Conservation (phyloP, 169 alveolate genomes). For the Cryptosporidium ubiquitum region DNA sequence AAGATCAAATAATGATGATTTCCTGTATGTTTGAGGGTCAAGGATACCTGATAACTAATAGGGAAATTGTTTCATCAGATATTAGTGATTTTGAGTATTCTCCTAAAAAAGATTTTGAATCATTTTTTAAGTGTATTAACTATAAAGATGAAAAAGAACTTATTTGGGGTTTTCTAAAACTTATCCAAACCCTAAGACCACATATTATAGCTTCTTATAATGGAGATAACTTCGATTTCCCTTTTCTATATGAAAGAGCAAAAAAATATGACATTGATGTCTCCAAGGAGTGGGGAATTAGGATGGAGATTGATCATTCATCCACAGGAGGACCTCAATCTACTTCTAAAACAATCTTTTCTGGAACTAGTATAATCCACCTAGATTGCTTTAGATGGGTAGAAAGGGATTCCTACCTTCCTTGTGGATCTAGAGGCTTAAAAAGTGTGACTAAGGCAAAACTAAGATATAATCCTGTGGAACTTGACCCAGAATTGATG, state of each 20-base stretch:
- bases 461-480: slow-evolving; percentile 98
- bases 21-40: slow-evolving; percentile 96
- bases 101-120: slow-evolving; percentile 84
- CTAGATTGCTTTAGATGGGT: slow-evolving; percentile 99
- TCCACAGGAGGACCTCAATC: neutral
- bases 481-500: slow-evolving; percentile 99
- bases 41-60: slow-evolving; percentile 95
- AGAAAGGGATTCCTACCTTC: slow-evolving; percentile 98
- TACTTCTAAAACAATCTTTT: slow-evolving; percentile 81
- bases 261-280: slow-evolving; percentile 89
- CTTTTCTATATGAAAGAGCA: slow-evolving; percentile 94
- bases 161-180: slow-evolving; percentile 78
- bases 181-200: slow-evolving; percentile 86
- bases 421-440: slow-evolving; percentile 93
- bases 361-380: slow-evolving; percentile 91
- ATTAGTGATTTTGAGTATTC: slow-evolving; percentile 94
- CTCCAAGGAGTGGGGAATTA: slow-evolving; percentile 88
- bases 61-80: slow-evolving; percentile 92
- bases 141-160: slow-evolving; percentile 75
- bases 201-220: slow-evolving; percentile 95
- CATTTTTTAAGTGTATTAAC: slow-evolving; percentile 81
- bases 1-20: slow-evolving; percentile 83
- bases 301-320: slow-evolving; percentile 75
- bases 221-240: slow-evolving; percentile 99
- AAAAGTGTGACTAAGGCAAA: slow-evolving; percentile 98